A percentile compares a stretch with the other conserved stretches of the same genome.
These are phyloP conservation scores for Epichloe amarillans DNA, from an alignment of 2,329 filamentous ascomycete species.

Conservation along the genomic window DNA sequence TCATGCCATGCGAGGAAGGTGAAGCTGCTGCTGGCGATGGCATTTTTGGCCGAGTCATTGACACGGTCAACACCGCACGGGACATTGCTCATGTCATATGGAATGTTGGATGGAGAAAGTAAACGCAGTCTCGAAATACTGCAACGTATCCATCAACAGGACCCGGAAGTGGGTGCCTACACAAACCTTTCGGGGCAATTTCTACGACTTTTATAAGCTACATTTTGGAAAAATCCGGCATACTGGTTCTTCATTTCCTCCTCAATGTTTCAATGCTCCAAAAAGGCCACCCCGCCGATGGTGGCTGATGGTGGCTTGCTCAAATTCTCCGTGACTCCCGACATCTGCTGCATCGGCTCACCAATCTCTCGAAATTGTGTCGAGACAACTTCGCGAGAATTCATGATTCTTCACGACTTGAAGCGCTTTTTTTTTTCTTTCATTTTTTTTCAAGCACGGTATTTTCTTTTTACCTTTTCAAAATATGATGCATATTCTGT, in stretches of 20 bases:
- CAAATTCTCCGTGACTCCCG: too few relatives aligned
- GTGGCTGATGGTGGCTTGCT: too few relatives aligned
- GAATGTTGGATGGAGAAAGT: slow-evolving; percentile 55
- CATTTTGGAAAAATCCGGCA: neutral
- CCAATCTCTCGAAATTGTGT: too few relatives aligned
- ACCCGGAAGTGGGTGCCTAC: neutral
- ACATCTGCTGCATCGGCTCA: too few relatives aligned
- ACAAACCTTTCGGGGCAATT: neutral
- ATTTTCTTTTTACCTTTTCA: too few relatives aligned
- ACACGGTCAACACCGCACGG: slow-evolving; percentile 62
- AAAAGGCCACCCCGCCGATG: too few relatives aligned
- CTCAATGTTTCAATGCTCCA: neutral
- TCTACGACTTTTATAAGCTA: neutral
- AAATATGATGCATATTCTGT: neutral
- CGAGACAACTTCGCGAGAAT: too few relatives aligned
- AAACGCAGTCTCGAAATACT: slow-evolving; percentile 9
- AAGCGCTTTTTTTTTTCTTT: too few relatives aligned
- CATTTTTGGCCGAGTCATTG: slow-evolving; percentile 65
- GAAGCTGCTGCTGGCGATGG: slow-evolving; percentile 48
- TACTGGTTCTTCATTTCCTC: neutral
- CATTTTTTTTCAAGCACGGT: too few relatives aligned
- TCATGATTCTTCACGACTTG: too few relatives aligned
- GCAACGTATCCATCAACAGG: neutral
- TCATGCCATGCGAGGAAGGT: slow-evolving; percentile 74
- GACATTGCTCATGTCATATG: slow-evolving; percentile 60